Conservation (phyloP, 805 yeast species). For the Barnettozyma sp. region DNA sequence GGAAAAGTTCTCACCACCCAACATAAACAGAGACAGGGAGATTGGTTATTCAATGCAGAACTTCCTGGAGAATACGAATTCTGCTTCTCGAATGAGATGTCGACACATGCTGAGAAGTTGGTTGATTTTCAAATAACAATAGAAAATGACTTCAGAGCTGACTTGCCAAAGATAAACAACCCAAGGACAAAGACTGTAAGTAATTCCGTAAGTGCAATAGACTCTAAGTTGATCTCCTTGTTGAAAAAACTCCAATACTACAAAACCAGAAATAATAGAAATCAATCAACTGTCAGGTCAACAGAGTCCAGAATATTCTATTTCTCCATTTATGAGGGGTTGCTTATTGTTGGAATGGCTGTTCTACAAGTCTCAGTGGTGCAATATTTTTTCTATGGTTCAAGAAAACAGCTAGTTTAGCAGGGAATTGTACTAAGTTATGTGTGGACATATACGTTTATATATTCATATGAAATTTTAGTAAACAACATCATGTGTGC, state of each 20-base stretch:
- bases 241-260: slow-evolving; percentile 67
- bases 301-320: slow-evolving; percentile 78
- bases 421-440: neutral
- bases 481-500: neutral
- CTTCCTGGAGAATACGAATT: slow-evolving; percentile 55
- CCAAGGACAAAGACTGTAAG: slow-evolving; percentile 41
- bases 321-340: slow-evolving; percentile 66
- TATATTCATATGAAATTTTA: too few relatives aligned
- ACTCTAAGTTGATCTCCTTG: slow-evolving; percentile 49
- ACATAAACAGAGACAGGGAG: slow-evolving; percentile 56
- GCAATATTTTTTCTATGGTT: slow-evolving; percentile 63
- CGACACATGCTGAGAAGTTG: slow-evolving; percentile 67
- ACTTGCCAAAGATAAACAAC: slow-evolving; percentile 24
- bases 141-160: slow-evolving; percentile 35
- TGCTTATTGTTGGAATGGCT: slow-evolving; percentile 71
- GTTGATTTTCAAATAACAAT: slow-evolving; percentile 56
- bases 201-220: slow-evolving; percentile 49
- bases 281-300: slow-evolving; percentile 77
- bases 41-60: slow-evolving; percentile 49
- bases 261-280: slow-evolving; percentile 84
- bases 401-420: slow-evolving; percentile 49
- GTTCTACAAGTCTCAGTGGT: slow-evolving; percentile 60
- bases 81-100: slow-evolving; percentile 58
- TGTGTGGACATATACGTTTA: too few relatives aligned
- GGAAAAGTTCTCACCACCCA: slow-evolving; percentile 41